A percentile compares a stretch with the other conserved stretches of the same genome.
phyloP scores from a whole-genome alignment of 2,329 filamentous ascomycete genomes.

The Trichophyton rubrum region DNA sequence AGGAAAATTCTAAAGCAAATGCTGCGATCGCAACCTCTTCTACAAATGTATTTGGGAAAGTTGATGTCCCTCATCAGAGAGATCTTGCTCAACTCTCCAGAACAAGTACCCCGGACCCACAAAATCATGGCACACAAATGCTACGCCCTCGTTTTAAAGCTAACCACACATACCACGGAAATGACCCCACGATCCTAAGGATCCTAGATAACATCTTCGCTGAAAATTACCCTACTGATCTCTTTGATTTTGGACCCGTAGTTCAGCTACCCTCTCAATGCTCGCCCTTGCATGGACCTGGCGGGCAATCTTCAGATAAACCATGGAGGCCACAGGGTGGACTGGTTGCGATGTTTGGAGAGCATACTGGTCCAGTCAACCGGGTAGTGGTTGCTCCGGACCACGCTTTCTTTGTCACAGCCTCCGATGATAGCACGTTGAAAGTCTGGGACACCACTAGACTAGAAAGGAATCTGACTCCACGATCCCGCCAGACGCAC shows the following conservation, averaged over 20 bases:
- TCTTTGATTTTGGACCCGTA: slow-evolving; percentile 61
- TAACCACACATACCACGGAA: slow-evolving; percentile 76
- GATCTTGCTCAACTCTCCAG: slow-evolving; percentile 18
- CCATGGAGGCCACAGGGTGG: slow-evolving; percentile 75
- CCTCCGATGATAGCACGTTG: slow-evolving; percentile 77
- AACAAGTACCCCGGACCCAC: slow-evolving; percentile 23
- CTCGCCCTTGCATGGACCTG: slow-evolving; percentile 42
- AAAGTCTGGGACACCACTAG: slow-evolving; percentile 88
- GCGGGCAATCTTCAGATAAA: slow-evolving; percentile 42
- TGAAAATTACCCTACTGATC: slow-evolving; percentile 48
- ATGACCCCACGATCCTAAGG: slow-evolving; percentile 49
- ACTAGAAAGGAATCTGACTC: slow-evolving; percentile 79
- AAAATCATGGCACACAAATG: slow-evolving; percentile 19
- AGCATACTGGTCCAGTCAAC: slow-evolving; percentile 73
- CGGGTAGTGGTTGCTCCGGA: slow-evolving; percentile 74
- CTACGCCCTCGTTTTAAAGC: slow-evolving; percentile 41
- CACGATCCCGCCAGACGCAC: slow-evolving; percentile 77
- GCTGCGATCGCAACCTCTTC: slow-evolving; percentile 55
- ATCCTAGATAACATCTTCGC: slow-evolving; percentile 74
- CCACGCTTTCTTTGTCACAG: slow-evolving; percentile 88
- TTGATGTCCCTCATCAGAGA: slow-evolving; percentile 42
- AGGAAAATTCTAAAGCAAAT: slow-evolving; percentile 46
- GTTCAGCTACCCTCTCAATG: slow-evolving; percentile 53
- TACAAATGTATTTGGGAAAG: slow-evolving; percentile 51
- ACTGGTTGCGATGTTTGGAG: slow-evolving; percentile 75